phyloP scores from a whole-genome alignment of 2,329 filamentous ascomycete species.

The Cladosporium sp. region DNA sequence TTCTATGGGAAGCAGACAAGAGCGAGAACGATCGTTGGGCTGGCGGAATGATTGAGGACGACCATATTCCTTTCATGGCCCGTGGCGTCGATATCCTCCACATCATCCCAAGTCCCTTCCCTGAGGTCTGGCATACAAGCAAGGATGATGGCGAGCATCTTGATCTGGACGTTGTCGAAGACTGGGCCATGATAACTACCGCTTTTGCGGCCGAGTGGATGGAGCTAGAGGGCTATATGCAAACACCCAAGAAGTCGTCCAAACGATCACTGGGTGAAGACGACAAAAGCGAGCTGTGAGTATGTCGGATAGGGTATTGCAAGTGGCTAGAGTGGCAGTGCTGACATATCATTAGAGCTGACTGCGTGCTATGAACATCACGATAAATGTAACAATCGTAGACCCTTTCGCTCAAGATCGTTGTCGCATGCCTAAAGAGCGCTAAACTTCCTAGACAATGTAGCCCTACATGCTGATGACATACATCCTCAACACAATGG shows the following conservation, averaged over 20 bases:
- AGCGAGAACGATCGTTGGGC: constrained; percentile 50
- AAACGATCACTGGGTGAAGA: constrained; percentile 1
- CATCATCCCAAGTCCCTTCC: constrained; percentile 83
- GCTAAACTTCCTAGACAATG: not conserved
- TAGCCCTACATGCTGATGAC: not conserved
- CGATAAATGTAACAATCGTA: not conserved
- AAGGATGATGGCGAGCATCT: constrained; percentile 82
- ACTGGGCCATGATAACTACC: constrained; percentile 83
- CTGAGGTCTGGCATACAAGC: constrained; percentile 81
- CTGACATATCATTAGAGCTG: not conserved
- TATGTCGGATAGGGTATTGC: constrained; percentile 9
- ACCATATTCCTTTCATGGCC: constrained; percentile 87
- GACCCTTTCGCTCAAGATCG: not conserved
- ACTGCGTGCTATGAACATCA: not conserved
- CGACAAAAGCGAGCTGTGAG: constrained; percentile 19
- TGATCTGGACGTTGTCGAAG: constrained; percentile 75
- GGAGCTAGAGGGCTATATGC: constrained; percentile 65
- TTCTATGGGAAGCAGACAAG: constrained; percentile 68
- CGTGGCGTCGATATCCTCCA: constrained; percentile 88
- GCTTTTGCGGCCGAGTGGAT: constrained; percentile 92
- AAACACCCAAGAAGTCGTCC: not conserved
- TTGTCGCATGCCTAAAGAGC: not conserved
- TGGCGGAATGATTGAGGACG: constrained; percentile 65
- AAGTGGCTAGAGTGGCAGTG: too few species aligned
- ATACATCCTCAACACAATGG: not conserved